phyloP scores from a whole-genome alignment of 2,329 filamentous ascomycete genomes.

The Daldinia sp. region DNA sequence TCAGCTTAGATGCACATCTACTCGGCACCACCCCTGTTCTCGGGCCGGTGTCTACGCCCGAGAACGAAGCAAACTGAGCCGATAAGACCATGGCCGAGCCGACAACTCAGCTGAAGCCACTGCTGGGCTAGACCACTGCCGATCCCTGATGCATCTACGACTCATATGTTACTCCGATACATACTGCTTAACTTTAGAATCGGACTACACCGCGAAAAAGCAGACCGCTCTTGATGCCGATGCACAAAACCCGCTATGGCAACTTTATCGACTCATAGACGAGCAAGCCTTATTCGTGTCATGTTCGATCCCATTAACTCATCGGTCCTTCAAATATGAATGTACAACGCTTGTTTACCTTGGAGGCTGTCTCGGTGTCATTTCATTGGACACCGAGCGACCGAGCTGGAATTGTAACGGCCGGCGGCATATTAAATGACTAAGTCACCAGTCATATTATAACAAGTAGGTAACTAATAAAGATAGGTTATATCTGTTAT shows the following conservation, averaged over 20 bases:
- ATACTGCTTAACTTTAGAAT: background rate
- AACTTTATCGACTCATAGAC: conserved; percentile 11
- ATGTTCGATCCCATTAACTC: conserved; percentile 18
- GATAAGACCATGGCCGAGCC: conserved; percentile 29
- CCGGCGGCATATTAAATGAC: conserved; percentile 32
- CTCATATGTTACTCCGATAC: conserved; percentile 8
- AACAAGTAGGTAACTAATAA: conserved; percentile 5
- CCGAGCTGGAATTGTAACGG: conserved; percentile 23
- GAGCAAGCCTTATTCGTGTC: conserved; percentile 4
- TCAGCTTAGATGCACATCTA: conserved; percentile 12
- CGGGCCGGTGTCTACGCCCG: conserved; percentile 23
- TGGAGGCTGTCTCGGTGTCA: conserved; percentile 7
- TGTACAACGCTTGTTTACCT: conserved; percentile 20
- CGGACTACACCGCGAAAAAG: conserved; percentile 7
- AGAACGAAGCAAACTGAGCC: conserved; percentile 14
- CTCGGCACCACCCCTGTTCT: conserved; percentile 17
- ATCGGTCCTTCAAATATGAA: conserved; percentile 21
- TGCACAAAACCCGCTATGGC: conserved; percentile 9
- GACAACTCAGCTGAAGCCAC: conserved; percentile 27
- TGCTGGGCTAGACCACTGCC: background rate
- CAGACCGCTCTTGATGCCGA: conserved; percentile 12
- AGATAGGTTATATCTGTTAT: conserved; percentile 2
- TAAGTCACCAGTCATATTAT: conserved; percentile 12
- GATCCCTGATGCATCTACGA: conserved; percentile 5
- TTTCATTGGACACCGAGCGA: conserved; percentile 34